Conservation (phyloP, 2,329 filamentous ascomycete genomes). For the Ophiostoma populinum region DNA sequence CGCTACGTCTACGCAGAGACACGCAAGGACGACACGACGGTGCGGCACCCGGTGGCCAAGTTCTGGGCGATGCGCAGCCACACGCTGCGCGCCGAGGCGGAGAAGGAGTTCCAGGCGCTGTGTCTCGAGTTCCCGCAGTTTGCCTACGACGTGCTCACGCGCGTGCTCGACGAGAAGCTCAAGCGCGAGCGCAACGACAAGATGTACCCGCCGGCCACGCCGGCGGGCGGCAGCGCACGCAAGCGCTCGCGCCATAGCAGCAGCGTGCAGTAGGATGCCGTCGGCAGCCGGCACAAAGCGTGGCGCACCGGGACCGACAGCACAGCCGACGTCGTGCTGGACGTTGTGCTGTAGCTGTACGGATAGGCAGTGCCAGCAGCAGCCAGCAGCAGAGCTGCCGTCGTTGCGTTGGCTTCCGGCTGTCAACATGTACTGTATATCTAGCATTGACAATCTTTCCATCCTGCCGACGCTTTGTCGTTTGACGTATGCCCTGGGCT, state of each 20-base stretch:
- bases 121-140: slow-evolving; percentile 86
- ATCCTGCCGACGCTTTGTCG: too few species aligned
- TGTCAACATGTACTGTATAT: too few species aligned
- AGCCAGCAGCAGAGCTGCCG: too few species aligned
- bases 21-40: slow-evolving; percentile 46
- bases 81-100: slow-evolving; percentile 68
- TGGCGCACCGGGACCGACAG: too few species aligned
- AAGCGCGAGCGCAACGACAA: slow-evolving; percentile 45
- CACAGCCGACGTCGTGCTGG: too few species aligned
- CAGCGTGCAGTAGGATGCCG: slow-evolving; percentile 1
- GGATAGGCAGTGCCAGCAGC: too few species aligned
- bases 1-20: slow-evolving; percentile 79
- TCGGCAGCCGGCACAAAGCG: background rate
- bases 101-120: slow-evolving; percentile 66
- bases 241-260: slow-evolving; percentile 39
- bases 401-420: too few species aligned
- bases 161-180: slow-evolving; percentile 49
- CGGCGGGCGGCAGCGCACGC: slow-evolving; percentile 27
- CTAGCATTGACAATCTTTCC: too few species aligned
- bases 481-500: too few species aligned
- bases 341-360: too few species aligned
- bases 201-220: slow-evolving; percentile 28
- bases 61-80: slow-evolving; percentile 78
- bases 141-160: slow-evolving; percentile 72
- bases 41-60: slow-evolving; percentile 69